Base-by-base conservation (phyloP, 2,329 filamentous ascomycete genomes). In the Botrytis paeoniae region DNA sequence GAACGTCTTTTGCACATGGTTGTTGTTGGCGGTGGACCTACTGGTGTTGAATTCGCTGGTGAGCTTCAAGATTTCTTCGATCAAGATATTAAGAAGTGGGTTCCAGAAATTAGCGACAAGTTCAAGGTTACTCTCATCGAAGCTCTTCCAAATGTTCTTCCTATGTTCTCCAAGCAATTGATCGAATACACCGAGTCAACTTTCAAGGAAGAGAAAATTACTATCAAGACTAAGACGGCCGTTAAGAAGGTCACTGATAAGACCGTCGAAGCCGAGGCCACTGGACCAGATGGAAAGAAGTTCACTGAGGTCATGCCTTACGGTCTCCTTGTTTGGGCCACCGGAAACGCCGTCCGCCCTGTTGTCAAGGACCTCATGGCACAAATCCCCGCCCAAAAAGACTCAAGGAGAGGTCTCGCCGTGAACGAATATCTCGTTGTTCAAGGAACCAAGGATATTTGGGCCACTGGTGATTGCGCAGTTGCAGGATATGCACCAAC, bases 131-230 rank as follows among this genome's bases (percentile, higher is more conserved):
- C 96, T 73, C 91, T 99, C 65, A 95, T 99, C 77, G 96, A 99
- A 86, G 96, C 96, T 75, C 89, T 99, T 48, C 96, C 96, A 79
- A 98, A 97, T 83, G 95, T 97, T 70, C 89, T 99, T 77, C 96
- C 96, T 80, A 97, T 95, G 88, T 99, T 99, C 88, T 97, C 94
- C 83, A 98, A 98, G 89, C 94, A 97, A 84, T 88, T 99, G 81
- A 98, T 99, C 81, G 96, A 99, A 81, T 99, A 99, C 88, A 99
- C 96, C 79, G 96, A 99, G 86, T 95, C 95, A 84, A 98, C 95
- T 64, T 97, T 99, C 87, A 96, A 97, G 85, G 96, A 99, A 86
- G 96, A 99, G 85, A 95, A 94, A 82, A 99, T 99, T 82, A 91
- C 93, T 79, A 97, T 99, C 85, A 92, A 93, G 84, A 97, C 96